Percentiles rank a stretch among this genome's conserved stretches.
Evolutionary conservation across 768 basidiomycete species (phyloP).

Genomic region (Kwoniella botswanensis): DNA sequence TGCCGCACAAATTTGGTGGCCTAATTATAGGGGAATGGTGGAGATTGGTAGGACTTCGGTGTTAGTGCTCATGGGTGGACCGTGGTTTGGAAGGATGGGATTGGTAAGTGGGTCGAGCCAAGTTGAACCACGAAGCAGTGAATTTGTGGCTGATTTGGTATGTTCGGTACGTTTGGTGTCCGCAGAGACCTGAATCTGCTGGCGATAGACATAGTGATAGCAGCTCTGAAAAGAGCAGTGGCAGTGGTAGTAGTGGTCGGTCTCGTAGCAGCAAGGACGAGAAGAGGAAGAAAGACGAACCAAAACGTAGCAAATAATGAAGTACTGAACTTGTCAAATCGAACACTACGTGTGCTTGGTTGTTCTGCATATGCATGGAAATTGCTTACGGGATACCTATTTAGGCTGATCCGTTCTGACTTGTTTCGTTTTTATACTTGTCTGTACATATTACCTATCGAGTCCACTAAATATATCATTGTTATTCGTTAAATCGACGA

Average conservation of each 20-base stretch:
- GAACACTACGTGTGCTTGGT: too few species aligned
- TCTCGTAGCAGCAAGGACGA: not conserved
- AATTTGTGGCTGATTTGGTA: not conserved
- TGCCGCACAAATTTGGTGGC: conserved; percentile 32
- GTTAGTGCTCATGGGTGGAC: conserved; percentile 37
- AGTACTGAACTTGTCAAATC: not conserved
- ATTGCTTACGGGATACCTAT: too few species aligned
- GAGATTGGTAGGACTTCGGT: conserved; percentile 33
- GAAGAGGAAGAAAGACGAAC: conserved; percentile 8
- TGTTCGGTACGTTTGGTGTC: not conserved
- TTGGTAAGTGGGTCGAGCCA: conserved; percentile 27
- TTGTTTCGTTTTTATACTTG: too few species aligned
- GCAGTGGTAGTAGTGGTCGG: not conserved
- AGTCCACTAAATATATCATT: too few species aligned
- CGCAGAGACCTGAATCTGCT: conserved; percentile 10
- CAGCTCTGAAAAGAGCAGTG: conserved; percentile 10
- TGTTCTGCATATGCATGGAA: too few species aligned
- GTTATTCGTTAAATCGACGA: too few species aligned
- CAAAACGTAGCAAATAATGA: not conserved
- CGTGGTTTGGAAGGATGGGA: conserved; percentile 43
- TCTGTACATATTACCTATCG: too few species aligned
- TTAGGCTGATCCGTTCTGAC: too few species aligned
- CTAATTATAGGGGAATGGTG: conserved; percentile 30
- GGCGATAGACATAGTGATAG: conserved; percentile 9
- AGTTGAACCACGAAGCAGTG: too few species aligned